Evolutionary conservation across 2,329 filamentous ascomycete genomes (phyloP).

Genomic region (Penicillium decumbens): DNA sequence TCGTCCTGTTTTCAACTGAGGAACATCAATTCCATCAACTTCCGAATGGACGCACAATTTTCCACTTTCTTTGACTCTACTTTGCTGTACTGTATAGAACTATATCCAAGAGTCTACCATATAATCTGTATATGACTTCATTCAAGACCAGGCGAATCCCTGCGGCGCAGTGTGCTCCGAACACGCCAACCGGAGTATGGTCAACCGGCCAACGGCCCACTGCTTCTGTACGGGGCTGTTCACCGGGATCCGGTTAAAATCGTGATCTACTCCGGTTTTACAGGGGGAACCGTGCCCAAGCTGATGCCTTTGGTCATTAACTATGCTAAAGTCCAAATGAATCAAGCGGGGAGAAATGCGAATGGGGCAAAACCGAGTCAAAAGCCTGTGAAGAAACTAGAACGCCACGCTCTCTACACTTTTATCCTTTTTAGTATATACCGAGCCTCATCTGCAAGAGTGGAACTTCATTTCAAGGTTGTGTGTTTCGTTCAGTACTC

Average conservation of each 20-base stretch:
- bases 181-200: constrained; percentile 23
- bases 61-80: neutral
- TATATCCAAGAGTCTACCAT: neutral
- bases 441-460: neutral
- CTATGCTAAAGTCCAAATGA: neutral
- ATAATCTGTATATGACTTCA: neutral
- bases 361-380: neutral
- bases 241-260: constrained; percentile 26
- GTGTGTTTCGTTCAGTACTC: constrained; percentile 7
- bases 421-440: neutral
- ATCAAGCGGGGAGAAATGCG: neutral
- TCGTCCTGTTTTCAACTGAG: neutral
- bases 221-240: constrained; percentile 19
- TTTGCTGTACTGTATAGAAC: neutral
- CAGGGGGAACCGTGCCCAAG: neutral
- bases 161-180: constrained; percentile 36
- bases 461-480: neutral
- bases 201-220: constrained; percentile 28
- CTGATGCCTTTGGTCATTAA: neutral
- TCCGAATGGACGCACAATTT: neutral
- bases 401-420: neutral
- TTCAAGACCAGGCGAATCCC: neutral
- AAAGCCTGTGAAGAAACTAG: neutral
- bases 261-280: constrained; percentile 9
- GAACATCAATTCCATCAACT: neutral